Evolutionary conservation across 257 asterid species (phyloP).

Genomic region (Przewalskia tangutica): DNA sequence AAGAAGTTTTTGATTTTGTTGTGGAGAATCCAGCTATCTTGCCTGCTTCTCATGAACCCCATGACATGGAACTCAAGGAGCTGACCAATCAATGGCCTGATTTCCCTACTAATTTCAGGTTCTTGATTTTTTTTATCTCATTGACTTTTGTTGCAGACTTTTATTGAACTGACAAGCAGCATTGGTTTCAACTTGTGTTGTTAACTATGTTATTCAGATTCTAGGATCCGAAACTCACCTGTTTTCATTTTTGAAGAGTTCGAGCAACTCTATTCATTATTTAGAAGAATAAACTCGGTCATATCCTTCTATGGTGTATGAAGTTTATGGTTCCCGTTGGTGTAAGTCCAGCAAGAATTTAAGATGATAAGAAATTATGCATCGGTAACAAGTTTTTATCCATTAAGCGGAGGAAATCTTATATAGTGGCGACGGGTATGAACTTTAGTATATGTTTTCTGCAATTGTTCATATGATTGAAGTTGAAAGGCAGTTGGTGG

Average conservation of each 20-base stretch:
- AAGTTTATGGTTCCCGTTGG: background rate
- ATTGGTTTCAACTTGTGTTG: background rate
- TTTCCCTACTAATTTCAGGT: background rate
- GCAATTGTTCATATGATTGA: background rate
- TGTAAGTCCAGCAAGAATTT: background rate
- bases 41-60: slow-evolving; percentile 40
- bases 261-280: background rate
- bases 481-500: background rate
- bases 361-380: background rate
- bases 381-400: background rate
- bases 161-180: background rate
- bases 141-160: background rate
- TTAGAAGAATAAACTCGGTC: background rate
- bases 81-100: slow-evolving; percentile 42
- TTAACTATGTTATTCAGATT: background rate
- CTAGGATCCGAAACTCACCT: background rate
- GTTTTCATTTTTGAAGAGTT: background rate
- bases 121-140: background rate
- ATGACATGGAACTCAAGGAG: slow-evolving; percentile 27
- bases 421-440: background rate
- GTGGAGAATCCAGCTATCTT: slow-evolving; percentile 31
- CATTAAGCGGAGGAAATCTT: background rate
- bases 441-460: background rate
- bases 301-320: background rate
- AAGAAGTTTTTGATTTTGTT: slow-evolving; percentile 56